These are phyloP conservation scores for Plasmodium sp. DNA, from an alignment of 169 alveolate genomes.

Conservation along the genomic window DNA sequence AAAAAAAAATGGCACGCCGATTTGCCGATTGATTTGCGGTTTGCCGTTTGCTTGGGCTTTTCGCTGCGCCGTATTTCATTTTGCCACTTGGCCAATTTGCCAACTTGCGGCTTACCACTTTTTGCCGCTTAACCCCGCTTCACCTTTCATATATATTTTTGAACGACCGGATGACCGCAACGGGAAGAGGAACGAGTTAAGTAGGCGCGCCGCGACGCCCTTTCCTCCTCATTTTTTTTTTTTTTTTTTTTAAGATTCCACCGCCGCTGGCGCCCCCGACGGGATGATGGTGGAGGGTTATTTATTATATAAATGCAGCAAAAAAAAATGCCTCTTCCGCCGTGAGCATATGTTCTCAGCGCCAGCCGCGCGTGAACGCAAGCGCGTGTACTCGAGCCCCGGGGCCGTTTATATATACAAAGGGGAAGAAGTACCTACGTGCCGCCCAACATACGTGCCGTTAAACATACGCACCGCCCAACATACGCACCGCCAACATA, in stretches of 20 bases:
- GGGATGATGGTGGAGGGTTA: neutral
- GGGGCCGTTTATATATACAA: neutral
- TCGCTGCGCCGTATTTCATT: neutral
- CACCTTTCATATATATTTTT: neutral
- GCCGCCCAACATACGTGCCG: neutral
- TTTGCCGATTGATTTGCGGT: neutral
- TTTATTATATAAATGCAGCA: neutral
- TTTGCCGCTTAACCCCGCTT: too few species aligned
- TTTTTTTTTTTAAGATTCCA: neutral
- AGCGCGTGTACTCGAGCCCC: neutral
- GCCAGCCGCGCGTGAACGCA: neutral
- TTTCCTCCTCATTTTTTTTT: neutral
- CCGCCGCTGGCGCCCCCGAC: neutral
- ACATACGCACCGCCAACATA: neutral
- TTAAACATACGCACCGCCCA: too few species aligned
- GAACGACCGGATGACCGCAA: neutral
- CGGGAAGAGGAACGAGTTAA: neutral
- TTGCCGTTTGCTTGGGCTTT: neutral
- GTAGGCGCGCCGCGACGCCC: neutral
- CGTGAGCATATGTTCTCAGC: neutral
- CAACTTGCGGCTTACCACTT: neutral
- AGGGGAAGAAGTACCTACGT: neutral
- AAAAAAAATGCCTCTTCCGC: neutral
- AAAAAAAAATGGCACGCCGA: neutral
- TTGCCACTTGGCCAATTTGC: too few species aligned